These are phyloP conservation scores for Hanseniaspora taiwanica DNA, from an alignment of 805 yeast genomes.

Conservation along the genomic window DNA sequence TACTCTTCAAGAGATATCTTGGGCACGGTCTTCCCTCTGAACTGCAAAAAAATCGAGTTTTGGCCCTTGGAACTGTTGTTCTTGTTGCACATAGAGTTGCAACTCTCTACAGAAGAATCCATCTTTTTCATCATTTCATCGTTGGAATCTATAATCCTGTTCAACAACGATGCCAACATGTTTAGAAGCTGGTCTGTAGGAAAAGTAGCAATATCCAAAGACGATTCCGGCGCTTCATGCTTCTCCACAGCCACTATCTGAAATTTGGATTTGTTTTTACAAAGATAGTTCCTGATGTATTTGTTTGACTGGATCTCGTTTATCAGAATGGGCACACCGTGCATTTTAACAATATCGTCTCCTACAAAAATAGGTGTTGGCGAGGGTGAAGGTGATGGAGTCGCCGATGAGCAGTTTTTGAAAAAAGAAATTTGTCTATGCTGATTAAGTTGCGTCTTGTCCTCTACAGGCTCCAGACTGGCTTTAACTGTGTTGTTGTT, in stretches of 20 bases:
- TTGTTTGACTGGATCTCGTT: background rate
- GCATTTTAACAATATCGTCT: background rate
- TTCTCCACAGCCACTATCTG: too few relatives aligned
- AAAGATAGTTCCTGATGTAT: background rate
- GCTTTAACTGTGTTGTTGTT: too few relatives aligned
- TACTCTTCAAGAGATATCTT: slow-evolving; percentile 89
- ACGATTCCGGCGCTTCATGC: slow-evolving; percentile 4
- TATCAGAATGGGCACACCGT: slow-evolving; percentile 7
- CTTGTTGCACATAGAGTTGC: slow-evolving; percentile 1
- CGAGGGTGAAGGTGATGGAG: background rate
- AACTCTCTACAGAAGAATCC: slow-evolving; percentile 1
- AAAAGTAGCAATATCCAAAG: slow-evolving; percentile 54
- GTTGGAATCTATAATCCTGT: slow-evolving; percentile 81
- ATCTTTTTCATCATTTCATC: slow-evolving; percentile 49
- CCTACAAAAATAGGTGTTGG: background rate
- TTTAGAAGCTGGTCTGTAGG: slow-evolving; percentile 68
- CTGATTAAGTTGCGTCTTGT: too few relatives aligned
- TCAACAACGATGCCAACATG: slow-evolving; percentile 77
- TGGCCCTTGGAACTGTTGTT: slow-evolving; percentile 21
- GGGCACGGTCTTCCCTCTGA: slow-evolving; percentile 92
- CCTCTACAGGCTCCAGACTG: too few relatives aligned
- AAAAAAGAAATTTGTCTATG: background rate
- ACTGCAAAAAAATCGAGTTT: slow-evolving; percentile 65
- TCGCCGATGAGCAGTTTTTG: background rate
- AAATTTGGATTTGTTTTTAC: slow-evolving; percentile 1